Base-by-base conservation (phyloP, 2,329 filamentous ascomycete species). In the Alternaria brassicae region DNA sequence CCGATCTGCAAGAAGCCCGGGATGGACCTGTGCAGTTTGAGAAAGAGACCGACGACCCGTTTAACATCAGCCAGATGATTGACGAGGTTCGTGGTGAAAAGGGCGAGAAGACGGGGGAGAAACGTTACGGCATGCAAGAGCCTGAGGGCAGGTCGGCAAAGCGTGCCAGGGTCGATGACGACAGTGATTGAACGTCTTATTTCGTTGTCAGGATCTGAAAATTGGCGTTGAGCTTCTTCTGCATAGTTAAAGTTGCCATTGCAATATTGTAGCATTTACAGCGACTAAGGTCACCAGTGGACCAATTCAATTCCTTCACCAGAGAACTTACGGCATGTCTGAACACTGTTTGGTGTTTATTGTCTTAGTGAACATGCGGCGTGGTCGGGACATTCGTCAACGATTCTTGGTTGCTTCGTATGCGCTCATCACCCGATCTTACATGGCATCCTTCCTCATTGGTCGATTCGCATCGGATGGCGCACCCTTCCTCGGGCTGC, bases 21-120 rank as follows among this genome's bases (percentile, higher is more conserved):
- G 91, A 96, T 71, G 95, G 95, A 5, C 95, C 95, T 0, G 95
- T 99, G 27, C 91, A 97, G 77, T 99, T 99, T 71, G 94, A 98
- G 79, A 96, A 94, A 79, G 94, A 97, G 53, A 85, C 80, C 1
- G 83, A 86, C 17, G 94, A 98, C 79, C 93, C 93, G 1, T 98
- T 98, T 78, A 93, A 96, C 49, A 95, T 98, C 68, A 93, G 96
- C 75, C 91, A 91, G 72, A 96, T 99, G 82, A 88, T 99, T 76
- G 90, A 88, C 34, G 93, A 97, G 77, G 93, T 84, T 25, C 83
- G 83, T 84, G 71, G 88, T 82, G 78, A 88, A 77, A 72, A 53
- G 70, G 15, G 86, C 82, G 77, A 88, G 78, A 74, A 59, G 72
- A 74, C 85, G 3, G 84, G 85, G 3, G 92, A 91, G 80, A 89